phyloP scores from a whole-genome alignment of 176 grass and related monocot species.

The Triticum dicoccoides region DNA sequence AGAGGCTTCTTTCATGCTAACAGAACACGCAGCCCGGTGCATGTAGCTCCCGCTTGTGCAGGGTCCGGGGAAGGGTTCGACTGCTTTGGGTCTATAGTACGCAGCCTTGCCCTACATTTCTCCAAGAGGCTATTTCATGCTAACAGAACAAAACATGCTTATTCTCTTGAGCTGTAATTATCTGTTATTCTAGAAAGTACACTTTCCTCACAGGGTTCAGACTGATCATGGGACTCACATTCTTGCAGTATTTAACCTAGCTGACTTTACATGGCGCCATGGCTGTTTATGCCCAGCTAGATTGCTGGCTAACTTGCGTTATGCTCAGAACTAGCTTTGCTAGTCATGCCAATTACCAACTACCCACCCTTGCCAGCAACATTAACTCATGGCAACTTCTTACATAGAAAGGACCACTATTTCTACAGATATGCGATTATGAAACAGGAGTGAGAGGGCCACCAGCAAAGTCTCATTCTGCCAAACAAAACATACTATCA shows the following conservation, averaged over 20 bases:
- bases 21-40: too few relatives aligned
- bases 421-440: not conserved
- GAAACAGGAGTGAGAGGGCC: not conserved
- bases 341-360: slow-evolving; percentile 5
- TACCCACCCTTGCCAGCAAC: not conserved
- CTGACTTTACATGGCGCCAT: not conserved
- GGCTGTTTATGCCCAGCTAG: not conserved
- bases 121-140: not conserved
- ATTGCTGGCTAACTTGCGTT: not conserved
- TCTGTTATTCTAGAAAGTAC: not conserved
- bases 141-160: not conserved
- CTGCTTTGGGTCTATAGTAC: too few relatives aligned
- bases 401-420: not conserved
- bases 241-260: slow-evolving; percentile 12
- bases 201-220: not conserved
- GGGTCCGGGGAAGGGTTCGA: too few relatives aligned
- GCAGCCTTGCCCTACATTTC: too few relatives aligned
- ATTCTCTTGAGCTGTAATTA: not conserved
- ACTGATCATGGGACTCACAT: not conserved
- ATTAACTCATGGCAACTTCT: not conserved
- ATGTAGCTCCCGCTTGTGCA: too few relatives aligned
- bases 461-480: not conserved
- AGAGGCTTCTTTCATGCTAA: not conserved
- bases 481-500: not conserved
- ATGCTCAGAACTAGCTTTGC: not conserved